phyloP scores from a whole-genome alignment of 208 protist genomes.

The Trypanosoma platydactyli region DNA sequence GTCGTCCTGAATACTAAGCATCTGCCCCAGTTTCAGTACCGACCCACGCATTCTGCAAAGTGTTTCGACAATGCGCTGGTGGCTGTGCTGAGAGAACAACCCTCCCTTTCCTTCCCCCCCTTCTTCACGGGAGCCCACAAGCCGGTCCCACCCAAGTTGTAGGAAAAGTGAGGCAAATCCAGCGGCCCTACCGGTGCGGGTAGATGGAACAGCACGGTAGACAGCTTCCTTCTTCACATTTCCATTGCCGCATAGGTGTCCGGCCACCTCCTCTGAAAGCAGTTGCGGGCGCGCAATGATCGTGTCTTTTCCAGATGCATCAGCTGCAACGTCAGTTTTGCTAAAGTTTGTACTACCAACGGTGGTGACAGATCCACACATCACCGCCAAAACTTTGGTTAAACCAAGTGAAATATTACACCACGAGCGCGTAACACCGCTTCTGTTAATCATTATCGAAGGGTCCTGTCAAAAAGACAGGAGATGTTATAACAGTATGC shows the following conservation, averaged over 20 bases:
- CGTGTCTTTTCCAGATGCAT: not conserved
- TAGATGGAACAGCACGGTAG: constrained; percentile 62
- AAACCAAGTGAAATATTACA: constrained; percentile 60
- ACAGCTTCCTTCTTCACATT: constrained; percentile 4
- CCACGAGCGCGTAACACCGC: constrained; percentile 15
- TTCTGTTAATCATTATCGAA: constrained; percentile 8
- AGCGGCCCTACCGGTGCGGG: constrained; percentile 48
- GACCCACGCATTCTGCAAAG: constrained; percentile 94
- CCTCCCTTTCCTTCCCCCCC: constrained; percentile 2
- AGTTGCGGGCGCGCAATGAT: not conserved
- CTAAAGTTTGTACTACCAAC: not conserved
- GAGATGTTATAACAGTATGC: not conserved
- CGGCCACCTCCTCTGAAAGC: not conserved
- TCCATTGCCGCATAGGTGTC: not conserved
- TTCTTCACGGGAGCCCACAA: constrained; percentile 19
- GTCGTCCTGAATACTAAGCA: constrained; percentile 92
- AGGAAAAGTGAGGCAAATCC: constrained; percentile 72
- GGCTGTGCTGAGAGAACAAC: constrained; percentile 44
- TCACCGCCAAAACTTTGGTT: constrained; percentile 35
- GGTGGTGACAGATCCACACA: constrained; percentile 15
- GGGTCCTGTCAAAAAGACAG: not conserved
- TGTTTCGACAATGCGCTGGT: constrained; percentile 90
- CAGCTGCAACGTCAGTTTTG: not conserved
- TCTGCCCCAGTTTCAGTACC: constrained; percentile 96
- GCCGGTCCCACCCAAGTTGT: constrained; percentile 69